A percentile compares a stretch with the other conserved stretches of the same genome.
phyloP scores from a whole-genome alignment of 2,329 filamentous ascomycete genomes.

The Ophiostoma tasmaniense region DNA sequence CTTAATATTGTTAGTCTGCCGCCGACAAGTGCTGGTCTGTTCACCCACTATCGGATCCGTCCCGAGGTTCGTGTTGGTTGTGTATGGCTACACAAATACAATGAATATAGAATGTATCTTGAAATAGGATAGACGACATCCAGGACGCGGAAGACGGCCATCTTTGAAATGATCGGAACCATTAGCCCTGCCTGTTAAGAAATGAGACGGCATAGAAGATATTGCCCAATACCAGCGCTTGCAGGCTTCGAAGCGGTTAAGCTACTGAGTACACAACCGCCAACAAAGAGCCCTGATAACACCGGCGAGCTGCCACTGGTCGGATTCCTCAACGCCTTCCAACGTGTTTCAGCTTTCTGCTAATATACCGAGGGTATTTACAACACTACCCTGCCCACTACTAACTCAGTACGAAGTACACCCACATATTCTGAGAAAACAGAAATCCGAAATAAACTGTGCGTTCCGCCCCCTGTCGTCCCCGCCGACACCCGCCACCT shows the following conservation, averaged over 20 bases:
- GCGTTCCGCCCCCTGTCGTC: not conserved
- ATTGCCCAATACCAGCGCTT: not conserved
- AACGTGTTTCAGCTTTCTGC: not conserved
- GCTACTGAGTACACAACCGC: not conserved
- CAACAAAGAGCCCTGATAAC: not conserved
- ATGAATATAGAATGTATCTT: too few relatives aligned
- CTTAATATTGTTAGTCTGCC: not conserved
- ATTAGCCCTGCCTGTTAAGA: not conserved
- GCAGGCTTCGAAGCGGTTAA: not conserved
- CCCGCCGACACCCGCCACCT: conserved; percentile 2
- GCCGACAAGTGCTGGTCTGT: not conserved
- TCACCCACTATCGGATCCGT: not conserved
- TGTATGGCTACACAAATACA: not conserved
- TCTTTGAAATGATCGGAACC: not conserved
- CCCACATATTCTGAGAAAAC: not conserved
- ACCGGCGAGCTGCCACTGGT: not conserved
- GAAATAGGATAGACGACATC: not conserved
- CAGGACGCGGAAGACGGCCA: not conserved
- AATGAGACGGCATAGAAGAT: not conserved
- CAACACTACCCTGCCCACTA: not conserved
- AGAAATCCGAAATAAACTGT: not conserved
- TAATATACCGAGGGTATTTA: not conserved
- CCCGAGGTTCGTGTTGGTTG: not conserved
- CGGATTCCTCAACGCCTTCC: not conserved
- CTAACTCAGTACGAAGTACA: too few relatives aligned